Base-by-base conservation (phyloP, 2,329 filamentous ascomycete genomes). In the Pyrenochaeta sp. region DNA sequence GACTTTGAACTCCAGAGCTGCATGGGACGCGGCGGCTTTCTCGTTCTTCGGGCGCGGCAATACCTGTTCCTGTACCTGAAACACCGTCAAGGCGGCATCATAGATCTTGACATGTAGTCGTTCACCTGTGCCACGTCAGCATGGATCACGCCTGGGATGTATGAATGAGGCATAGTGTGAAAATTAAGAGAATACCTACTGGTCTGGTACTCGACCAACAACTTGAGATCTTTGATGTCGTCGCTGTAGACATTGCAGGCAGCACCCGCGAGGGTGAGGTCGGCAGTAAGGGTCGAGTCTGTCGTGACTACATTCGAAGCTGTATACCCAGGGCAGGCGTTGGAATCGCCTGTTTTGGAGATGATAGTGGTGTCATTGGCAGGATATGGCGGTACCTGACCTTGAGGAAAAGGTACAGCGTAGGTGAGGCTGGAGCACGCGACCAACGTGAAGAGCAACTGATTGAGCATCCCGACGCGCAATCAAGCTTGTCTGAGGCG, bases 31-130 rank as follows among this genome's bases (percentile, higher is more conserved):
- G 10, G 69, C 62, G 0, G 69, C 70, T 10, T 73, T 67, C 22
- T 75, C 68, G 13, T 79, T 79, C 12, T 67, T 66, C 0, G 89
- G 89, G 0, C 90, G 85, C 2, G 88, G 83, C 24, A 93, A 80
- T 27, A 92, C 86, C 2, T 84, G 84, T 36, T 89, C 86, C 12
- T 91, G 90, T 1, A 94, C 86, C 72, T 93, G 90, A 68, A 91
- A 94, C 46, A 90, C 89, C 28, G 87, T 83, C 61, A 89, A 84
- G n/a, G 80, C 85, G 5, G 84, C 82, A 74, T 94, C 91, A 62
- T 89, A 86, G 54, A 93, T 91, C 68, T 90, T 85, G 70, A 93
- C 87, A 71, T 92, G 90, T 3, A 93, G 83, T n/a, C 90, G 88
- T 24, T 84, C 81, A 44, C 86, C 88, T 89, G 37, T 32, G 28